A percentile compares a stretch with the other conserved stretches of the same genome.
phyloP scores from a whole-genome alignment of 495 filamentous ascomycete species.

The Elaphomyces granulatus region DNA sequence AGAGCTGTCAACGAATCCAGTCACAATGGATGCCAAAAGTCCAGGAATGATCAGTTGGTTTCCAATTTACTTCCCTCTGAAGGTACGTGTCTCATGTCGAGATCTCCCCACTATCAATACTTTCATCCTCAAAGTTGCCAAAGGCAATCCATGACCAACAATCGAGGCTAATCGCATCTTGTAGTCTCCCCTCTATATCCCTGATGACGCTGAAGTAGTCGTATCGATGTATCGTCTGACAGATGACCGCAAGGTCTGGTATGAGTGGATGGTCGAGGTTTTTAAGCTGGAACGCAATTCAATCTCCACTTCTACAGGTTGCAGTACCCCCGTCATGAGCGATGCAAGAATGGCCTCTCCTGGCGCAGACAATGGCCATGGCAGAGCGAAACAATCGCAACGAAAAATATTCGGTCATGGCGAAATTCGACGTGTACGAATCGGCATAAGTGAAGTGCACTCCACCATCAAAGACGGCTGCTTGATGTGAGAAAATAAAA shows the following conservation, averaged over 20 bases:
- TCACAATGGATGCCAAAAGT: slow-evolving; percentile 84
- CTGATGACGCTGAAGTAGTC: slow-evolving; percentile 68
- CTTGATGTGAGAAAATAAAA: slow-evolving; percentile 85
- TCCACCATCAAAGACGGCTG: slow-evolving; percentile 85
- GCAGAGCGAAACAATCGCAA: slow-evolving; percentile 11
- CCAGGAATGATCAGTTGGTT: slow-evolving; percentile 98
- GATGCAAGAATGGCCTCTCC: slow-evolving; percentile 21
- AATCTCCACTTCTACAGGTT: slow-evolving; percentile 8
- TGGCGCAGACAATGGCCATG: slow-evolving; percentile 15
- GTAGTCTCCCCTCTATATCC: slow-evolving; percentile 77
- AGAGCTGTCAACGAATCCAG: slow-evolving; percentile 84
- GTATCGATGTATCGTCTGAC: slow-evolving; percentile 91
- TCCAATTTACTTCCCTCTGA: slow-evolving; percentile 92
- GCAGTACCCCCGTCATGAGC: slow-evolving; percentile 19
- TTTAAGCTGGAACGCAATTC: slow-evolving; percentile 37
- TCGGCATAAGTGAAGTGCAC: slow-evolving; percentile 72
- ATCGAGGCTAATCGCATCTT: too few species aligned
- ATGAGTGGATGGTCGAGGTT: slow-evolving; percentile 91
- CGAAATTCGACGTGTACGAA: slow-evolving; percentile 50
- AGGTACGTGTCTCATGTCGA: slow-evolving; percentile 45
- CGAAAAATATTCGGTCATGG: slow-evolving; percentile 23
- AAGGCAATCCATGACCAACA: too few species aligned
- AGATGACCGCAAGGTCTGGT: slow-evolving; percentile 94
- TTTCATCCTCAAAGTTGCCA: too few species aligned
- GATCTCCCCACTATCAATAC: too few species aligned